Evolutionary conservation across 1,139 yeast species (phyloP).

Genomic region (Zygoascus meyerae): DNA sequence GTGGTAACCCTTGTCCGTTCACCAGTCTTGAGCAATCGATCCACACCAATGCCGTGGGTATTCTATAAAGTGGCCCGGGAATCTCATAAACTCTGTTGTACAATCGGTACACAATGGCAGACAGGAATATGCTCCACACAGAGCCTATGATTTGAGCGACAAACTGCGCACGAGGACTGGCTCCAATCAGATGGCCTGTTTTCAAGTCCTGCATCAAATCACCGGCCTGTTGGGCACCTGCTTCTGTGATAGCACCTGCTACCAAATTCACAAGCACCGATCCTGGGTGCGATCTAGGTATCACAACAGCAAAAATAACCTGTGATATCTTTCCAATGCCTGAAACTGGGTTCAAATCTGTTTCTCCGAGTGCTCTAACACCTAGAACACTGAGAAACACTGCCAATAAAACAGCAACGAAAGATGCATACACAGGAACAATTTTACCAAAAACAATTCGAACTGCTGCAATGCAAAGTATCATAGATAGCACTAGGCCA

Average conservation of each 20-base stretch:
- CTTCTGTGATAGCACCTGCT: conserved; percentile 97
- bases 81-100: conserved; percentile 78
- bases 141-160: conserved; percentile 87
- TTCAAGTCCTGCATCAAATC: conserved; percentile 96
- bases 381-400: conserved; percentile 76
- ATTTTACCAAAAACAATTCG: conserved; percentile 60
- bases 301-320: conserved; percentile 70
- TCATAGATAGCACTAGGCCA: conserved; percentile 62
- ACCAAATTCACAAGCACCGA: conserved; percentile 77
- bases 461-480: conserved; percentile 61
- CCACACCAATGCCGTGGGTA: conserved; percentile 96
- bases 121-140: conserved; percentile 68
- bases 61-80: conserved; percentile 73
- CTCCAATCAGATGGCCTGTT: conserved; percentile 88
- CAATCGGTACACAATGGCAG: conserved; percentile 74
- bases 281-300: conserved; percentile 75
- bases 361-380: conserved; percentile 91
- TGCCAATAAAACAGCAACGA: conserved; percentile 67
- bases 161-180: conserved; percentile 89
- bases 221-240: conserved; percentile 99
- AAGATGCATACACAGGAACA: conserved; percentile 65
- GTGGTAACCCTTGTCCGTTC: conserved; percentile 86
- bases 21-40: conserved; percentile 91
- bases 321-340: conserved; percentile 95
- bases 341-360: conserved; percentile 93